Base-by-base conservation (phyloP, 257 asterid species). In the Nicotiana tabacum region DNA sequence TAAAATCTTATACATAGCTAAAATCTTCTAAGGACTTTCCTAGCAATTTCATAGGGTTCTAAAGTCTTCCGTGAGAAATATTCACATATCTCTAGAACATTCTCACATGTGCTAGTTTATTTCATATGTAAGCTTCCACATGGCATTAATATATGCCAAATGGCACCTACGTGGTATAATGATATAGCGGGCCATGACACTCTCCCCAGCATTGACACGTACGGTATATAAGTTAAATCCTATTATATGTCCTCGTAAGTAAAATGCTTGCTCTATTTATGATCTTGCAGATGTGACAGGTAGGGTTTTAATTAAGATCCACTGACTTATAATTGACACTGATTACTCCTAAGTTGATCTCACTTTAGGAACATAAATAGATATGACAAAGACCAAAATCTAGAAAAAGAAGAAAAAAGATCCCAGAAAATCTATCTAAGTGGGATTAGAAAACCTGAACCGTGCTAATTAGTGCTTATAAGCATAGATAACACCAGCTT, bases 361-460 rank as follows among this genome's bases (percentile, higher is more conserved):
- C 51, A 33, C 18, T 58, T 58, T 66, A 77, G 35, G 43, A 81
- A 86, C 60, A 85, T 77, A 77, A 85, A 82, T 83, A 83, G 77
- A 88, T 89, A 87, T 83, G 21, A 84, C 21, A 86, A 81, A 77
- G 83, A 83, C 80, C 89, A 82, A 83, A 86, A 86, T 84, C 90
- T 84, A 51, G 37, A 43, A 53, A 87, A 89, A 84, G 86, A 46
- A 81, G 83, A 60, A 15, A 84, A 27, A 87, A 62, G 79, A 90
- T 89, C 90, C 89, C 88, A 86, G 89, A 81, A 78, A 80, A 89
- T 86, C 90, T 83, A 57, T 82, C 60, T 64, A 81, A 81, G 69
- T 78, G 64, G 58, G 88, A 89, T 82, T 77, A 69, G 65, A 83
- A 58, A 56, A 56, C n/a, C 11, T 29, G 29, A 17, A 74, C 51